A percentile compares a stretch with the other conserved stretches of the same genome.
These are phyloP conservation scores for Canavalia ensiformis DNA, from an alignment of 306 rosid genomes.

Conservation along the genomic window DNA sequence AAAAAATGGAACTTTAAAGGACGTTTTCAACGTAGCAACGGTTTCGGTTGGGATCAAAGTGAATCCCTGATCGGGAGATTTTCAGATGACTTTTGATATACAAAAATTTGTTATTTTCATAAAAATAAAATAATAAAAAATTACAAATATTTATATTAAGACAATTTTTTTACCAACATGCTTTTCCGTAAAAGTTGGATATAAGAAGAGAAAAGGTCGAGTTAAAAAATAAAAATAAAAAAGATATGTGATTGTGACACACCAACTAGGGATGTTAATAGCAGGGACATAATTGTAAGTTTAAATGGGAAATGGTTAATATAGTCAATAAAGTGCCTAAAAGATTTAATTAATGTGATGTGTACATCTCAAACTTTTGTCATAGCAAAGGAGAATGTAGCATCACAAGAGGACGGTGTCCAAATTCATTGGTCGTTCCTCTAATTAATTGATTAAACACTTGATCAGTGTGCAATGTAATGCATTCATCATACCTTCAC, in stretches of 20 bases:
- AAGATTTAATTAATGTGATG: background rate
- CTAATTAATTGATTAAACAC: background rate
- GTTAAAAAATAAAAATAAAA: background rate
- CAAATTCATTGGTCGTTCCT: background rate
- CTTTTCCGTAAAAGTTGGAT: background rate
- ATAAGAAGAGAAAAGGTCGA: background rate
- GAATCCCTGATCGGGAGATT: background rate
- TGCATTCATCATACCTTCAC: background rate
- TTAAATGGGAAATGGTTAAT: background rate
- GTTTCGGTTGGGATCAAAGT: background rate
- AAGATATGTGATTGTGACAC: slow-evolving; percentile 21
- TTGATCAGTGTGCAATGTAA: background rate
- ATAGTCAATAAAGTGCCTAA: background rate
- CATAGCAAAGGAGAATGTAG: background rate
- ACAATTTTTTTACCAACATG: background rate
- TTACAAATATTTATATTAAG: background rate
- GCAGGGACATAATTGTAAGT: slow-evolving; percentile 3
- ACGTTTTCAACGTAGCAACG: background rate
- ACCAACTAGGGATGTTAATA: background rate
- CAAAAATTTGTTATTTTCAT: background rate
- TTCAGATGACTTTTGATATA: background rate
- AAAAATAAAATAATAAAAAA: background rate
- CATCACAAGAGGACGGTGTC: background rate
- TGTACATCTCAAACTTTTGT: slow-evolving; percentile 1
- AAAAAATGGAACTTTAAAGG: background rate